Evolutionary conservation across 495 filamentous ascomycete species (phyloP), one percentile per base, ranked within the genome.

Genomic region (Penicillium psychrofluorescens): DNA sequence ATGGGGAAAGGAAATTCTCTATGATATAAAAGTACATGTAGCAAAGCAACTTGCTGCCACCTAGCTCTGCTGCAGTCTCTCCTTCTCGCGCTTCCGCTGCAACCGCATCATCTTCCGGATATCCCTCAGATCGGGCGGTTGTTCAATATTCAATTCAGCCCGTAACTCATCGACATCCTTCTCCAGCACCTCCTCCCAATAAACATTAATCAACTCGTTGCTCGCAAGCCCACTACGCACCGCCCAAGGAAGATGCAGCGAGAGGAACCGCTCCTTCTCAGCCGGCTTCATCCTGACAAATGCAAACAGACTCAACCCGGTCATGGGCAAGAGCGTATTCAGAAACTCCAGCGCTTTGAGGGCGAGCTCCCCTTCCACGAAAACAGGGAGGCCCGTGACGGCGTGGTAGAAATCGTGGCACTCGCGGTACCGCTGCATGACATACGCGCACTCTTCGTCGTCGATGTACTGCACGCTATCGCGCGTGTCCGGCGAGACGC

Each of bases 321-420:
- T 95, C 92, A 98, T 97, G 0, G 92, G 92, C 36, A 98, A 66
- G 36, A 94, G 56, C 7, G 88, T 95, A 60, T 98, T 97, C 34
- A 90, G 77, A 60, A 95, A 97, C 71, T 97, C 91, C 50, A 97
- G 92, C 5, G 90, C 88, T 71, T 97, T 97, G 43, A 97, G 76
- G 43, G 90, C 90, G 8, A 97, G 72, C 69, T 97, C 94, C 13
- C 94, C 92, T 67, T 98, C 94, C 2, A 87, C 74, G 38, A 96
- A 82, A n/a, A 89, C 78, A 0, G 94, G 92, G 29, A 98, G 70
- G 0, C 92, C 92, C 10, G 90, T 95, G 30, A 98, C 70, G 0
- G 94, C 92, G 65, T 98, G 92, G 71, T 95, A 97, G 74, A 98
- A 97, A 59, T 98, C 92, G 63, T 98, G 92, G 55, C 86, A 92